Conservation (phyloP, 345 rosid genomes). For the Citrus sp. region DNA sequence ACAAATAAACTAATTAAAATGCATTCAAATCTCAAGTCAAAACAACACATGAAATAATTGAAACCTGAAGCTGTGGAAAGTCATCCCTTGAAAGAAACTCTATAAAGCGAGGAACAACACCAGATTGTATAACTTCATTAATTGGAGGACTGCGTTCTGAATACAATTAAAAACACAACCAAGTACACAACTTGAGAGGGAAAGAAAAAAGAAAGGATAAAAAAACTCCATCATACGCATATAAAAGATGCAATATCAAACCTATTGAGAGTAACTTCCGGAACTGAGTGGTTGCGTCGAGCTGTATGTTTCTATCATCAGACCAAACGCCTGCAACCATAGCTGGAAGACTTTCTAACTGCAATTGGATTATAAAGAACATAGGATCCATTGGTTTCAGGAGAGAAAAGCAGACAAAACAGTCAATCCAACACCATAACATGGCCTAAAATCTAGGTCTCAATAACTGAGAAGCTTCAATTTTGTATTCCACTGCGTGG, state of each 20-base stretch:
- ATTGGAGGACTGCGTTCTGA: slow-evolving; percentile 77
- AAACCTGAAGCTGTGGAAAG: slow-evolving; percentile 75
- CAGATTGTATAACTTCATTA: slow-evolving; percentile 63
- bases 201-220: not conserved
- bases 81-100: slow-evolving; percentile 73
- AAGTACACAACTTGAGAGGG: not conserved
- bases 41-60: not conserved
- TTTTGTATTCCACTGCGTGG: not conserved
- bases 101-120: slow-evolving; percentile 75
- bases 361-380: slow-evolving; percentile 10
- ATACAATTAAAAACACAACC: not conserved
- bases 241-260: slow-evolving; percentile 6
- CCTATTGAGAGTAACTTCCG: slow-evolving; percentile 75
- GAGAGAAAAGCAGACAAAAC: not conserved
- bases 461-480: not conserved
- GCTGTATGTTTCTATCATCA: slow-evolving; percentile 51
- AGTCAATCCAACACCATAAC: too few species aligned
- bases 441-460: not conserved
- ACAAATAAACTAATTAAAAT: not conserved
- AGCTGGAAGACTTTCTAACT: slow-evolving; percentile 64
- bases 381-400: not conserved
- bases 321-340: slow-evolving; percentile 65
- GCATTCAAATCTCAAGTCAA: not conserved
- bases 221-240: not conserved
- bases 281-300: slow-evolving; percentile 68